phyloP scores from a whole-genome alignment of 768 basidiomycete species.

The Macrolepiota fuliginosa region DNA sequence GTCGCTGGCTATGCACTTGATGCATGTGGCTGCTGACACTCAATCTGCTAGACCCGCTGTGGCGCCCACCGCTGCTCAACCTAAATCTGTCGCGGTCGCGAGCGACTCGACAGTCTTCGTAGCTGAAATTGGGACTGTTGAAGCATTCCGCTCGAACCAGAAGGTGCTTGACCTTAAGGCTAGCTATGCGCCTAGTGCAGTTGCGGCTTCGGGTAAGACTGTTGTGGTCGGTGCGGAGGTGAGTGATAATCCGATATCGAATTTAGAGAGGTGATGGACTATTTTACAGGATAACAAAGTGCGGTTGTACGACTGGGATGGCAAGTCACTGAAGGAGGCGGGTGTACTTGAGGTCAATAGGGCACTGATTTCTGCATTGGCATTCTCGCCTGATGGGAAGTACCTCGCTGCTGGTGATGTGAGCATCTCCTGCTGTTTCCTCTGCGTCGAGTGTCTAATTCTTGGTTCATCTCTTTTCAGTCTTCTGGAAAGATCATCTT shows the following conservation, averaged over 20 bases:
- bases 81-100: slow-evolving; percentile 59
- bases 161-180: slow-evolving; percentile 55
- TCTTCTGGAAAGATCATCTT: slow-evolving; percentile 79
- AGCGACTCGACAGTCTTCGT: slow-evolving; percentile 67
- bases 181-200: slow-evolving; percentile 49
- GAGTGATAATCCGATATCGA: slow-evolving; percentile 17
- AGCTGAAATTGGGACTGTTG: slow-evolving; percentile 52
- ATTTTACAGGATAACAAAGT: slow-evolving; percentile 69
- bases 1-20: slow-evolving; percentile 21
- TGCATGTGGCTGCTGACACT: not conserved
- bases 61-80: slow-evolving; percentile 57
- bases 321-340: slow-evolving; percentile 53
- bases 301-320: slow-evolving; percentile 70
- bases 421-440: slow-evolving; percentile 27
- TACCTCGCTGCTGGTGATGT: slow-evolving; percentile 86
- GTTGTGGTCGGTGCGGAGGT: slow-evolving; percentile 81
- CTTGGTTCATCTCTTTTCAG: slow-evolving; percentile 32
- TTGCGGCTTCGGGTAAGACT: slow-evolving; percentile 48
- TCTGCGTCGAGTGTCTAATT: not conserved
- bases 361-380: slow-evolving; percentile 68
- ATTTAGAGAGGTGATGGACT: not conserved
- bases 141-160: slow-evolving; percentile 71
- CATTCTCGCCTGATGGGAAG: slow-evolving; percentile 77
- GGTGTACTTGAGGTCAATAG: slow-evolving; percentile 64
- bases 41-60: slow-evolving; percentile 43